A percentile compares a stretch with the other conserved stretches of the same genome.
Evolutionary conservation across 352 stramenopile species (phyloP).

Genomic region (Halophytophthora polymorphica): DNA sequence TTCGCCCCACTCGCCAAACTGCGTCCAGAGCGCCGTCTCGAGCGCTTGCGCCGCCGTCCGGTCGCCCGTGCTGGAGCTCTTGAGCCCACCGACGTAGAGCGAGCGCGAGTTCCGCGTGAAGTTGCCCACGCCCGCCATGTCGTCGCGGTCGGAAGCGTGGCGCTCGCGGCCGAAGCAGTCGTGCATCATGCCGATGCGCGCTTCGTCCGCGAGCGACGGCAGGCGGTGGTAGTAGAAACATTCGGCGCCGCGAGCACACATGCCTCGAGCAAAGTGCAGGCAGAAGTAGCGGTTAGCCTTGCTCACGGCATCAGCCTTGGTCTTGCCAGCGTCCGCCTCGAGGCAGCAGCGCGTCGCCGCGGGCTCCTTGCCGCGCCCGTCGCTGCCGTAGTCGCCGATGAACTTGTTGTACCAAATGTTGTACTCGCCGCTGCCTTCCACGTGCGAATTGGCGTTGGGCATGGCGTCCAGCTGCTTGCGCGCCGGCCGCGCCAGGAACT

Average conservation of each 20-base stretch:
- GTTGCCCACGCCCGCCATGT: constrained; percentile 91
- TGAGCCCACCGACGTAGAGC: constrained; percentile 88
- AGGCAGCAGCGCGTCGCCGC: constrained; percentile 85
- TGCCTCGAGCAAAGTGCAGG: constrained; percentile 91
- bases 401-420: constrained; percentile 97
- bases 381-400: constrained; percentile 88
- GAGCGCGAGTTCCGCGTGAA: constrained; percentile 91
- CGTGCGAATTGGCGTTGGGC: constrained; percentile 74
- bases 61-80: constrained; percentile 36
- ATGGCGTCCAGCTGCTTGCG: constrained; percentile 91
- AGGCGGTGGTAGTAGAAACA: constrained; percentile 93
- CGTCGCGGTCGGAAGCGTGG: constrained; percentile 89
- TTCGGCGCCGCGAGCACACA: constrained; percentile 83
- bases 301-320: constrained; percentile 87
- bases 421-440: constrained; percentile 93
- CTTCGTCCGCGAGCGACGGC: constrained; percentile 70
- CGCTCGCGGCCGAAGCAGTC: constrained; percentile 92
- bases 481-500: constrained; percentile 81
- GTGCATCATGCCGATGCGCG: constrained; percentile 83
- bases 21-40: constrained; percentile 67
- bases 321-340: constrained; percentile 86
- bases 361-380: constrained; percentile 80
- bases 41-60: constrained; percentile 50
- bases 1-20: constrained; percentile 93
- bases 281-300: constrained; percentile 90